phyloP scores from a whole-genome alignment of 805 yeast species.

The Monosporozyma solicola region DNA sequence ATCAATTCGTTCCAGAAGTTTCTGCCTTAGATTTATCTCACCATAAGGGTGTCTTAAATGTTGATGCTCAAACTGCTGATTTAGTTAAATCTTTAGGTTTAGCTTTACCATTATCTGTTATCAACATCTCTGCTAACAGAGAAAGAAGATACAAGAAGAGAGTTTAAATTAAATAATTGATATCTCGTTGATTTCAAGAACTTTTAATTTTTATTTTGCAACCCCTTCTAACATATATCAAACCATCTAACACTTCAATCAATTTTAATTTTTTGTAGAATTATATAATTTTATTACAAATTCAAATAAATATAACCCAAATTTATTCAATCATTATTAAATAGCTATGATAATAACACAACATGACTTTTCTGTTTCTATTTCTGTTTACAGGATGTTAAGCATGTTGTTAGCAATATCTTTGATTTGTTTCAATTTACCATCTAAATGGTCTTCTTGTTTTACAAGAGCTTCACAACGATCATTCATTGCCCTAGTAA shows the following conservation, averaged over 20 bases:
- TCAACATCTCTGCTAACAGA: constrained; percentile 83
- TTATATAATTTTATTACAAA: constrained; percentile 12
- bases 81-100: constrained; percentile 91
- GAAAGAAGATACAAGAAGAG: constrained; percentile 89
- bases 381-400: not conserved
- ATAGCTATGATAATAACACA: not conserved
- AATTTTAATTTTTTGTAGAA: constrained; percentile 1
- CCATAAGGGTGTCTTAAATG: constrained; percentile 93
- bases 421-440: constrained; percentile 31
- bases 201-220: not conserved
- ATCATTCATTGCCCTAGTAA: constrained; percentile 33
- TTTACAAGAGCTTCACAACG: constrained; percentile 28
- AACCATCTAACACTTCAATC: not conserved
- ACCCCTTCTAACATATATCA: not conserved
- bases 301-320: not conserved
- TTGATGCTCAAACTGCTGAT: constrained; percentile 94
- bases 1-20: constrained; percentile 99
- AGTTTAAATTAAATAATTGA: constrained; percentile 38
- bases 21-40: constrained; percentile 98
- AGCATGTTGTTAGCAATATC: constrained; percentile 34
- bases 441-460: constrained; percentile 28
- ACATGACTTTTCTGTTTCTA: too few species aligned
- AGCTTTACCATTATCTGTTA: constrained; percentile 77
- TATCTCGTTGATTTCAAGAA: not conserved
- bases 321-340: constrained; percentile 2